These are phyloP conservation scores for Ogataea zsoltii DNA, from an alignment of 805 yeast genomes.

Conservation along the genomic window DNA sequence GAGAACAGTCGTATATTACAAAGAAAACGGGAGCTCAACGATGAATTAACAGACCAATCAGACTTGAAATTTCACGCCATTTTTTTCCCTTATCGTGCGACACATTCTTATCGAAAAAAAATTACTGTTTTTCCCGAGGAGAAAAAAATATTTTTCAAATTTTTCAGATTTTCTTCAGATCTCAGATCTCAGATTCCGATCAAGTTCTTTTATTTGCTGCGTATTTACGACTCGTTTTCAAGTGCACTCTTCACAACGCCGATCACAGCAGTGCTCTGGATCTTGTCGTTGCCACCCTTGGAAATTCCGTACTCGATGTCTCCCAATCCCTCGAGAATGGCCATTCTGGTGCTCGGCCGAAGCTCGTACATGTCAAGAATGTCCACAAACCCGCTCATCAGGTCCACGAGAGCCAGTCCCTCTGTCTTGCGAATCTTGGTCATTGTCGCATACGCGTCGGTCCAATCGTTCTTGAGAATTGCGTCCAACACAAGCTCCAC, in stretches of 20 bases:
- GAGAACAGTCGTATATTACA: neutral
- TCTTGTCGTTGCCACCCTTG: slow-evolving; percentile 87
- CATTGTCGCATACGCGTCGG: slow-evolving; percentile 68
- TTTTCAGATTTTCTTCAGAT: neutral
- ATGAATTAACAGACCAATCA: too few relatives aligned
- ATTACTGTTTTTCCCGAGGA: too few relatives aligned
- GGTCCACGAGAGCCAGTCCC: slow-evolving; percentile 89
- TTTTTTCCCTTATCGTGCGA: too few relatives aligned
- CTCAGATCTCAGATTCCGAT: too few relatives aligned
- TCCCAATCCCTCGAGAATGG: slow-evolving; percentile 67
- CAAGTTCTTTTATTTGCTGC: too few relatives aligned
- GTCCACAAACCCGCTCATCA: slow-evolving; percentile 73
- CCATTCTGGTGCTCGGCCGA: slow-evolving; percentile 58
- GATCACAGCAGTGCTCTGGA: slow-evolving; percentile 86
- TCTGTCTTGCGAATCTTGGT: slow-evolving; percentile 63
- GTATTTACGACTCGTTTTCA: slow-evolving; percentile 40
- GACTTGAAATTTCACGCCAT: too few relatives aligned
- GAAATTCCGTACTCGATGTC: slow-evolving; percentile 91
- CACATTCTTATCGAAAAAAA: too few relatives aligned
- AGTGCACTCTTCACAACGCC: slow-evolving; percentile 77
- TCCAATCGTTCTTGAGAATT: slow-evolving; percentile 86
- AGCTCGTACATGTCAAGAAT: slow-evolving; percentile 70
- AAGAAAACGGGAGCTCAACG: too few relatives aligned
- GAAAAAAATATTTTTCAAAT: too few relatives aligned
- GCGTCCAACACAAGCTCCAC: slow-evolving; percentile 74